Base-by-base conservation (phyloP, 768 basidiomycete species). In the Leccinum uliginosum region DNA sequence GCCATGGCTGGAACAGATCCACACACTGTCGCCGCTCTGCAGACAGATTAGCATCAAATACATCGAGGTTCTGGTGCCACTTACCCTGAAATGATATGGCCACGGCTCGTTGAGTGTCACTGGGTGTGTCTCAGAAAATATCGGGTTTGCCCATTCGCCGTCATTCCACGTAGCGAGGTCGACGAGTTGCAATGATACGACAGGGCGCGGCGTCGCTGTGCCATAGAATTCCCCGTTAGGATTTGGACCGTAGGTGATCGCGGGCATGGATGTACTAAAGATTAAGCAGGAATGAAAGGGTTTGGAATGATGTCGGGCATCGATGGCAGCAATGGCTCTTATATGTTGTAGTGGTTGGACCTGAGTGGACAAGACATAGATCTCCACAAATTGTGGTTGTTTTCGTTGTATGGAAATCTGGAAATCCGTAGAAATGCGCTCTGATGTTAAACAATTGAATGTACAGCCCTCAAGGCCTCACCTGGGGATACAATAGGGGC, bases 1-100 rank as follows among this genome's bases (percentile, higher is more conserved):
- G n/a, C 76, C 77, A 24, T 78, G 74, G 32, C 71, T 68, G 4
- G 77, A 79, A 54, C 74, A 75, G 17, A 85, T 66, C 84, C 83
- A 84, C 23, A 83, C 83, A 14, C 27, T 40, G n/a, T n/a, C n/a
- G n/a, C n/a, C n/a, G 15, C 70, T 67, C 81, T 83, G 50, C 30
- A 27, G 6, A 43, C 32, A 50, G 32, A 38, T 56, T 32, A 40
- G 49, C 26, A 52, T 50, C 34, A 30, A n/a, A 38, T 45, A 32
- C 4, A 15, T 5, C 4, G 12, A 24, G 24, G 12, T 7, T 29
- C 24, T n/a, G n/a, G 7, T 23, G 43, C 32, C 32, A 19, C 59
- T 58, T n/a, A 71, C 74, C 64, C 74, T 69, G 69, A 85, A 85
- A 14, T 74, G 74, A 62, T 79, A 84, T 35, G 75, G 73, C 72